These are phyloP conservation scores for Alloascoidea africana DNA, from an alignment of 805 yeast genomes.

Conservation along the genomic window DNA sequence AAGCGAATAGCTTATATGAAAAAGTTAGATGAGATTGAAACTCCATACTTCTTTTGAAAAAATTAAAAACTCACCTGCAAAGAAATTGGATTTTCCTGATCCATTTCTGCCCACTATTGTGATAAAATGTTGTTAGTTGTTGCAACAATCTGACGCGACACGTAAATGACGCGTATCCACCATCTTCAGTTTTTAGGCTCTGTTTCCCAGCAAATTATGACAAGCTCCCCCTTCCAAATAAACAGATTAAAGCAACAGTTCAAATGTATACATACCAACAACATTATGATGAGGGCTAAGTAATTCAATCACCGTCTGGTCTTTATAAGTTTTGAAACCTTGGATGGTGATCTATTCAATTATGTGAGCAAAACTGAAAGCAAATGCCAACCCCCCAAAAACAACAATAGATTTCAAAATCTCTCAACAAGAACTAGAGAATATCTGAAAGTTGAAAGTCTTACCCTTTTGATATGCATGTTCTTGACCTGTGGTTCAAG, in stretches of 20 bases:
- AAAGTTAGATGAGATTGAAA: not conserved
- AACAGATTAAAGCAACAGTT: not conserved
- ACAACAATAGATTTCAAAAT: no score
- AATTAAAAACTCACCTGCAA: slow-evolving; percentile 31
- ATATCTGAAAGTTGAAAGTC: no score
- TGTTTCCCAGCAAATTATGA: no score
- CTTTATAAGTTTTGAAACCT: slow-evolving; percentile 88
- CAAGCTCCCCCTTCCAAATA: no score
- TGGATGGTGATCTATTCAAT: slow-evolving; percentile 58
- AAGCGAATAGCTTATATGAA: slow-evolving; percentile 55
- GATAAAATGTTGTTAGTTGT: slow-evolving; percentile 7
- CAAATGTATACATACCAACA: slow-evolving; percentile 24
- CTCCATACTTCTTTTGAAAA: not conserved
- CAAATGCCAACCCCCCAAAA: no score
- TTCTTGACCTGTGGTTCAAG: no score
- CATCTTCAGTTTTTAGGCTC: no score
- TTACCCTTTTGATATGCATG: no score
- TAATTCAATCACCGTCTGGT: slow-evolving; percentile 60
- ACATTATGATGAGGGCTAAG: slow-evolving; percentile 78
- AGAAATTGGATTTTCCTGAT: slow-evolving; percentile 93
- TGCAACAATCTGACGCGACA: no score
- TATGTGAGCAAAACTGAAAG: no score
- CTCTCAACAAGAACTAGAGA: no score
- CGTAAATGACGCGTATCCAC: no score
- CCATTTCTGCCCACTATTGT: slow-evolving; percentile 70